Evolutionary conservation across 2,329 filamentous ascomycete genomes (phyloP), one percentile per base, ranked within the genome.

Genomic region (Phyllosticta ampelicida): DNA sequence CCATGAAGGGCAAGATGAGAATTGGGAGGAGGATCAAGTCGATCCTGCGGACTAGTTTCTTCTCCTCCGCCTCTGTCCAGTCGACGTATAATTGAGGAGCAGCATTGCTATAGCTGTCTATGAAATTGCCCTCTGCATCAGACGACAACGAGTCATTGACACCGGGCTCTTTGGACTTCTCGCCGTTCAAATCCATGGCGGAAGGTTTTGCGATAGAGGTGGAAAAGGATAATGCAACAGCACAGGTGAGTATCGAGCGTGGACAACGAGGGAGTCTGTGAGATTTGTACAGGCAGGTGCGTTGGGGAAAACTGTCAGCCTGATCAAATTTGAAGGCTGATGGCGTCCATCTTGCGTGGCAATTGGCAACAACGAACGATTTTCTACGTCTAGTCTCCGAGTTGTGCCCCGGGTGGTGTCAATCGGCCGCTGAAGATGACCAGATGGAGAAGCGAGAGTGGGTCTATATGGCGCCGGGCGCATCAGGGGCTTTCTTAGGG

Each of bases 11-110:
- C 6, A 70, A 62, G 9, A 67, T 67, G 29, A 70, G 55, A 20
- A 70, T 60, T 3, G 68, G 68, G 66, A 70, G 68, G 30, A 70
- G 64, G 57, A 70, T 63, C 19, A 66, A 36, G 54, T 70, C 68
- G 13, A 70, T 60, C 59, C 66, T 69, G 48, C 66, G 61, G 57
- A 69, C 68, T 13, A 67, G 63, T 49, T 61, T 65, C 44, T 56
- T 61, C 60, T 68, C 67, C 51, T 68, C 67, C 54, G 66, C 64
- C n/a, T 51, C 55, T 9, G 63, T 64, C 66, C 66, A 68, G 21
- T 58, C 56, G 10, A 51, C 30, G 5, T 36, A 48, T 18, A 16
- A 9, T 6, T 53, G 16, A 1, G 56, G 54, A 6, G 56, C 53
- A 26, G 30, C 51, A 50, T 54, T 36, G 26, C 56, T 54, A 30